Base-by-base conservation (phyloP, 257 asterid genomes). In the Nicotiana paniculata region DNA sequence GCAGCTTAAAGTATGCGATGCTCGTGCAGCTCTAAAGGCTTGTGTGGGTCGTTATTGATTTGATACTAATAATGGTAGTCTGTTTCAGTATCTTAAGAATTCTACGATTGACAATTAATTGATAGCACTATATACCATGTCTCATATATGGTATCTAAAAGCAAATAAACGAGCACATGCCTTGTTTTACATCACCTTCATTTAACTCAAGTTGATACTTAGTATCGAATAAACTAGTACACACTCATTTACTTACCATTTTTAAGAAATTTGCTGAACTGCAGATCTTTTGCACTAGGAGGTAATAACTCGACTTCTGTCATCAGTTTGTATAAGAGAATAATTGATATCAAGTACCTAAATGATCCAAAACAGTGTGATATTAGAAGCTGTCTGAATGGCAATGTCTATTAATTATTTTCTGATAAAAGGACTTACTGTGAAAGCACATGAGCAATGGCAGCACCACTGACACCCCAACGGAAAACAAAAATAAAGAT, bases 391-490 rank as follows among this genome's bases (percentile, higher is more conserved):
- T 61, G 62, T 62, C 7, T 64, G 18, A 64, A 16, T 30, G 18
- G n/a, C 16, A 46, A 80, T 37, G n/a, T 61, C 18, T 3, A 11
- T 4, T 58, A 11, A 5, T 5, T 48, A 33, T 17, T 64, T 43
- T 51, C 32, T 16, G 24, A 26, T 18, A 18, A 15, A 43, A 9
- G 16, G 30, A 86, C 97, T 87, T 86, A 96, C 99, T 94, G 99
- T 48, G 99, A 94, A 46, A 94, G 85, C 37, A 96, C 99, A 87
- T 94, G 99, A 80, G 99, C 97, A 84, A 96, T 96, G 87, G 99
- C 99, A 18, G 99, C 99, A 77, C 99, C 99, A 58, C 91, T 80
- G 17, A 94, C 99, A 6, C 99, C 99, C 86, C 90, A 24, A 28
- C 87, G 93, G 61, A 88, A 91, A n/a, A 78, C 89, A 53, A 93